Base-by-base conservation (phyloP, 2,329 filamentous ascomycete genomes). In the Colletotrichum horii region DNA sequence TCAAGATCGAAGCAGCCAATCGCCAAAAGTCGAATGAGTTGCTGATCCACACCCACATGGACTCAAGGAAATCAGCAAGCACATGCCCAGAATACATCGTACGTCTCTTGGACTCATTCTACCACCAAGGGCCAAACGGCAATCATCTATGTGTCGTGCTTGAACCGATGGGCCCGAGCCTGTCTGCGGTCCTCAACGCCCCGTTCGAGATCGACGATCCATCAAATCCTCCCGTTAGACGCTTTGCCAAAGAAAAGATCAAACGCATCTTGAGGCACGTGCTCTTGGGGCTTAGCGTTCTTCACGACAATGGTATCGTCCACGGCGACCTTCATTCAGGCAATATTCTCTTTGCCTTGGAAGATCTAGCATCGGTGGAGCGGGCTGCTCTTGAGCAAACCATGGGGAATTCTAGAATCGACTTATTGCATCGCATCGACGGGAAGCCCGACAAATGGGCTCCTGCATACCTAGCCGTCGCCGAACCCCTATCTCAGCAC, bases 51-150 rank as follows among this genome's bases (percentile, higher is more conserved):
- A 38, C 71, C 19, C 68, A 80, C 7, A 74, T 70, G 24, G 66
- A 69, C 61, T 36, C 73, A 24, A 61, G 65, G 11, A 24, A 19
- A 16, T 55, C 70, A 7, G 66, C 61, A 8, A 19, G 12, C 8
- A 22, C 66, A 6, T 61, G 75, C 6, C 34, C 58, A 11, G 61
- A 22, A 8, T 70, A 77, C 22, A 61, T 82, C 24, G 76, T 80
- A 4, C 74, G 74, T 32, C 64, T 83, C 2, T 16, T 82, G 1
- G 74, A 76, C n/a, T 77, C 81, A 12, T 84, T 85, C 48, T 70
- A 80, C 2, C 81, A 82, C 52, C 12, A 67, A 0, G 83, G 83
- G 0, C 82, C 83, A 4, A 83, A 84, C 6, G 82, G 83, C 5
- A 76, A 36, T 2, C 83, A 84, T 34, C 77, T 77, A 15, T 85